Evolutionary conservation across 192 early-diverging fungal genomes (phyloP).

Genomic region (Backusella australiensis): DNA sequence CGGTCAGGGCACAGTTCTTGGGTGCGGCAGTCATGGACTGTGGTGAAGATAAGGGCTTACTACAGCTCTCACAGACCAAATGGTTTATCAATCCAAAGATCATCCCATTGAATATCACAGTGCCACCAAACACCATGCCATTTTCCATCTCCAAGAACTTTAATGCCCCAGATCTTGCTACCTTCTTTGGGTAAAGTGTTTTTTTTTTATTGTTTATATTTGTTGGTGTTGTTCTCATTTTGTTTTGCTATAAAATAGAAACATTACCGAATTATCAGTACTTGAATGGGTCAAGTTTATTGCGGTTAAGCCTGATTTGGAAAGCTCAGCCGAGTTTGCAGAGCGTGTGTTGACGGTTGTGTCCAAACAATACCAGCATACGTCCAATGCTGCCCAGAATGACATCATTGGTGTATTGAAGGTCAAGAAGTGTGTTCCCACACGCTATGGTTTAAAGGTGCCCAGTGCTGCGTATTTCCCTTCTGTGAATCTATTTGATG

Average conservation of each 20-base stretch:
- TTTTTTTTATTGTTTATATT: background rate
- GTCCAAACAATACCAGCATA: constrained; percentile 41
- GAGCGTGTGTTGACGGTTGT: constrained; percentile 64
- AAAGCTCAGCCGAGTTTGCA: constrained; percentile 52
- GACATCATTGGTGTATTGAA: constrained; percentile 26
- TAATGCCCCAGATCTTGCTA: constrained; percentile 52
- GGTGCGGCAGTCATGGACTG: constrained; percentile 48
- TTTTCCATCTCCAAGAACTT: constrained; percentile 65
- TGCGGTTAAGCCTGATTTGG: constrained; percentile 42
- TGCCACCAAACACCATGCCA: constrained; percentile 61
- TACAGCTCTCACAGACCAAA: constrained; percentile 49
- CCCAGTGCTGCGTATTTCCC: constrained; percentile 77
- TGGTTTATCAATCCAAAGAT: constrained; percentile 68
- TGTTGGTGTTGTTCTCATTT: background rate
- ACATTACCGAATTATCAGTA: constrained; percentile 54
- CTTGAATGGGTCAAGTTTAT: constrained; percentile 65
- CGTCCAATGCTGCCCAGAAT: constrained; percentile 35
- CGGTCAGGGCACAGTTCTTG: constrained; percentile 37
- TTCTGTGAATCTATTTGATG: constrained; percentile 78
- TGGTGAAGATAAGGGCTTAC: constrained; percentile 24
- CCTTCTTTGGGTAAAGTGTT: constrained; percentile 46
- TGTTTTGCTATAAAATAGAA: background rate
- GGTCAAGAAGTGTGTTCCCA: constrained; percentile 64
- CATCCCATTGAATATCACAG: constrained; percentile 57
- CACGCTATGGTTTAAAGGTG: constrained; percentile 62